Percentiles rank a stretch among this genome's conserved stretches.
These are phyloP conservation scores for Candida yuanshanica DNA, from an alignment of 805 yeast genomes.

Conservation along the genomic window DNA sequence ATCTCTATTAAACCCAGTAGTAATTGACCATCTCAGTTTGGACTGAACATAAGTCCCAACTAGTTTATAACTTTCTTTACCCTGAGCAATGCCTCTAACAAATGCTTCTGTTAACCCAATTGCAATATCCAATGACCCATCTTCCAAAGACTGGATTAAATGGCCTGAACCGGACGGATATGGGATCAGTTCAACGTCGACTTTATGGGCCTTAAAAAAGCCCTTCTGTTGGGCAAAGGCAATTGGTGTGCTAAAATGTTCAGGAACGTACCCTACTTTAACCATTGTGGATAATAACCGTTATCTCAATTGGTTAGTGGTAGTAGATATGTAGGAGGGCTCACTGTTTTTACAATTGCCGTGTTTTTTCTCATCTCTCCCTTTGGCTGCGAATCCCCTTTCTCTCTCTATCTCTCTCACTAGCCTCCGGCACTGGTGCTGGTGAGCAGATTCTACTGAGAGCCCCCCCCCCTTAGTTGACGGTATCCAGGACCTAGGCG, in stretches of 20 bases:
- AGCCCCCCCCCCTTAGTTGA: too few species aligned
- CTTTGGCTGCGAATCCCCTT: too few species aligned
- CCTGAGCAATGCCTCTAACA: conserved; percentile 70
- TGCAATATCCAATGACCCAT: conserved; percentile 65
- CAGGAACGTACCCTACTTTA: conserved; percentile 81
- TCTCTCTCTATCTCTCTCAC: too few species aligned
- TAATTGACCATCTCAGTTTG: conserved; percentile 87
- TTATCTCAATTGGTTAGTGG: neutral
- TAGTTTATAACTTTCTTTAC: conserved; percentile 45
- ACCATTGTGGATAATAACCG: conserved; percentile 16
- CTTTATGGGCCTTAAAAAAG: conserved; percentile 41
- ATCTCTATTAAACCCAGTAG: conserved; percentile 61
- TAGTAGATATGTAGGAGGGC: too few species aligned
- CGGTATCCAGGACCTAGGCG: too few species aligned
- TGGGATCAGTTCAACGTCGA: conserved; percentile 57
- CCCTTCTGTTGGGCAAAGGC: conserved; percentile 62
- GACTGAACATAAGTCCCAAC: conserved; percentile 81
- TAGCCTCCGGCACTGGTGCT: too few species aligned
- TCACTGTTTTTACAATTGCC: too few species aligned
- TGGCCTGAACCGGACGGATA: conserved; percentile 88
- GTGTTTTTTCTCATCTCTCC: too few species aligned
- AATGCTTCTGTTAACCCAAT: conserved; percentile 91
- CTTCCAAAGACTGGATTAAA: conserved; percentile 65
- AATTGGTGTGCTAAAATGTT: conserved; percentile 86
- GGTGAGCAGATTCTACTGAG: too few species aligned